phyloP scores from a whole-genome alignment of 768 basidiomycete species.

The Glaciozyma martinii region DNA sequence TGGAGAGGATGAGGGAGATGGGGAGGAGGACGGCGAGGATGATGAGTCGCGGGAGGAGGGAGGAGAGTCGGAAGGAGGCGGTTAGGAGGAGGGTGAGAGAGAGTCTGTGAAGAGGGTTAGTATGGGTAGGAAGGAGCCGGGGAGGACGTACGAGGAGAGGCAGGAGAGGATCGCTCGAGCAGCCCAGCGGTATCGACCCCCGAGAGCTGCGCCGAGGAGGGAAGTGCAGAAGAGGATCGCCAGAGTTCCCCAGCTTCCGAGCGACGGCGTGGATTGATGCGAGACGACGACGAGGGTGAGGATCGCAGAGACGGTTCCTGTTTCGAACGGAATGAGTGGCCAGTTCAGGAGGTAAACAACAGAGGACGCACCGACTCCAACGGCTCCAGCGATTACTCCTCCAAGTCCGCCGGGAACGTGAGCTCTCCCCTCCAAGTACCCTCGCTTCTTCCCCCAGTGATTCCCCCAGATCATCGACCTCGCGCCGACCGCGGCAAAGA shows the following conservation, averaged over 20 bases:
- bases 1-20: not conserved
- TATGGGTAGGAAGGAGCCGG: not conserved
- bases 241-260: constrained; percentile 12
- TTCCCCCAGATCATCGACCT: not conserved
- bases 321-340: not conserved
- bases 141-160: not conserved
- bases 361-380: not conserved
- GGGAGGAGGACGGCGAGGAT: not conserved
- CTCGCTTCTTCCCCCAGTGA: constrained; percentile 3
- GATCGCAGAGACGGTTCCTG: constrained; percentile 1
- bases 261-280: not conserved
- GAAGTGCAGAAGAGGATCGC: constrained; percentile 7
- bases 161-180: not conserved
- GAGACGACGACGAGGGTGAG: constrained; percentile 9
- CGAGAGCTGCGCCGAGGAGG: constrained; percentile 1
- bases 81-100: constrained; percentile 13
- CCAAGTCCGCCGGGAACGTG: constrained; percentile 19
- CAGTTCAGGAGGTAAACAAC: not conserved
- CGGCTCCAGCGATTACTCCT: constrained; percentile 4
- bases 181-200: constrained; percentile 5
- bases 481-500: not conserved
- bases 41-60: constrained; percentile 7
- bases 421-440: constrained; percentile 4
- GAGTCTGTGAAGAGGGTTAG: not conserved
- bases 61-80: not conserved